Evolutionary conservation across 1,284 basidiomycete species (phyloP), one percentile per base, ranked within the genome.

Genomic region (Apiotrichum laibachii): DNA sequence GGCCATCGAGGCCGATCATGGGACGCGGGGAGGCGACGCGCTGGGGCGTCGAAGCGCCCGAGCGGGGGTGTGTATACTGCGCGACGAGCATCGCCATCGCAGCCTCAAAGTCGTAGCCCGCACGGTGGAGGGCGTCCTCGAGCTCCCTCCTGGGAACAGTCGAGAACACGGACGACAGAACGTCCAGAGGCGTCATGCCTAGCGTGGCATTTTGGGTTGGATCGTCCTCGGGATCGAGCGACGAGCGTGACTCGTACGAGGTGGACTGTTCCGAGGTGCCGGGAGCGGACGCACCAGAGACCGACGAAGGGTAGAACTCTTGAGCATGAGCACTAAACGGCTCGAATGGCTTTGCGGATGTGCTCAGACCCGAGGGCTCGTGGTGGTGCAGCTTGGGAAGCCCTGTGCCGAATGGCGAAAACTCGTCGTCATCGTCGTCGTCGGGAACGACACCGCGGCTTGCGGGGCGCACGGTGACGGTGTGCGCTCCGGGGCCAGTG

Each of bases 101-200:
- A 48, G 85, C 84, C 70, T 99, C 95, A 72, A 99, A 96, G 69
- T 99, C 95, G 75, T 91, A 99, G 3, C 86, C 90, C 64, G 92
- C 88, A 55, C 85, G 83, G 26, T 87, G 86, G 8, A 99, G 83
- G 0, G 94, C 94, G 61, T 96, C 92, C 76, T 98, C 95, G 5
- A 98, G 83, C 71, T 97, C 92, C 8, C 88, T 88, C 4, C 90
- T 87, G 0, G 92, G 88, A 7, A 96, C 83, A 1, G 89, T 86
- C 4, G 90, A 87, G 42, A 98, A 97, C 40, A 99, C 90, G 39
- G 90, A 93, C 69, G 86, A 88, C 21, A 99, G 85, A 43, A 98
- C 92, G 70, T 98, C 95, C 67, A 99, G 89, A 0, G 95, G 95
- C 1, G 94, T 95, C 90, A 98, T 95, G 39, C 91, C 90, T 67